These are phyloP conservation scores for Daldinia childiae DNA, from an alignment of 495 filamentous ascomycete genomes.

Conservation along the genomic window DNA sequence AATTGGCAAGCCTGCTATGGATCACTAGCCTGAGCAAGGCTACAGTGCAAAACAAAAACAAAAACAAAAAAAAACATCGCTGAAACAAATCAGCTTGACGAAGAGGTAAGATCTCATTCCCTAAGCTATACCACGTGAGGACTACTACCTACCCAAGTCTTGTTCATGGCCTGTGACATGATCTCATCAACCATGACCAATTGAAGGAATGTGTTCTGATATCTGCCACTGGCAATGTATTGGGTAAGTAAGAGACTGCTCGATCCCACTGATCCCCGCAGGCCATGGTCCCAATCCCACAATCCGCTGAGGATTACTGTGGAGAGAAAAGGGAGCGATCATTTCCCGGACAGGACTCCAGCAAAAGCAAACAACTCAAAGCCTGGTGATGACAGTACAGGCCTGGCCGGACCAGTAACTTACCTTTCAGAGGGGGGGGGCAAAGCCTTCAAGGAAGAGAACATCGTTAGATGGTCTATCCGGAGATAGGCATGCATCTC, in stretches of 20 bases:
- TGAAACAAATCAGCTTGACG: slow-evolving; percentile 21
- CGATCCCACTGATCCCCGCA: slow-evolving; percentile 24
- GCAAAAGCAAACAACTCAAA: not conserved
- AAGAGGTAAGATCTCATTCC: slow-evolving; percentile 33
- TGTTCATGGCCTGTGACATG: slow-evolving; percentile 27
- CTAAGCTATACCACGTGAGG: slow-evolving; percentile 12
- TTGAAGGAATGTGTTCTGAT: slow-evolving; percentile 14
- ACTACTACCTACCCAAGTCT: slow-evolving; percentile 13
- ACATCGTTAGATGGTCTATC: slow-evolving; percentile 3
- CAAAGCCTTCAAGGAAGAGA: not conserved
- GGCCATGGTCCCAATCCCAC: slow-evolving; percentile 5
- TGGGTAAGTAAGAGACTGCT: slow-evolving; percentile 19
- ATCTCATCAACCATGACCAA: slow-evolving; percentile 14
- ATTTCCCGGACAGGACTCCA: not conserved
- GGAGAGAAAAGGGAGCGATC: not conserved
- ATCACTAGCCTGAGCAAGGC: slow-evolving; percentile 31
- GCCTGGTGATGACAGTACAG: slow-evolving; percentile 37
- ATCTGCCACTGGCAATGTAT: not conserved
- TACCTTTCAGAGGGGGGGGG: not conserved
- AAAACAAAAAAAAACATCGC: slow-evolving; percentile 14
- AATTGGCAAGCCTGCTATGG: slow-evolving; percentile 40
- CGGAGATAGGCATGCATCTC: not conserved
- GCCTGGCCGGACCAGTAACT: slow-evolving; percentile 3
- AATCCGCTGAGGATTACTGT: not conserved
- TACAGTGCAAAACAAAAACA: slow-evolving; percentile 17